Base-by-base conservation (phyloP, 1,284 basidiomycete genomes). In the Ustilago esculenta region DNA sequence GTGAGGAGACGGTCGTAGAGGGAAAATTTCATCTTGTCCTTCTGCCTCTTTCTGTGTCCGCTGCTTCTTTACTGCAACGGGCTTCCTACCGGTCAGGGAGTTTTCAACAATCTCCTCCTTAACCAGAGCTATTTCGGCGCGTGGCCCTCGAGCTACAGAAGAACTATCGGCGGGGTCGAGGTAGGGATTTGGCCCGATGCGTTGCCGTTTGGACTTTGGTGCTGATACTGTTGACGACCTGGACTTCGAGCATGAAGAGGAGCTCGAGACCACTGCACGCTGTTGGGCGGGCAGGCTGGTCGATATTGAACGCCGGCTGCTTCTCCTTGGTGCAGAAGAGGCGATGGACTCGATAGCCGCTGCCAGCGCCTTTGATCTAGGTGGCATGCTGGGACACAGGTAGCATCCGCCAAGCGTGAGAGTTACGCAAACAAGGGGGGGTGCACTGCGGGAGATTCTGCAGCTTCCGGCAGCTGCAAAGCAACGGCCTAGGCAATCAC, bases 31-130 rank as follows among this genome's bases (percentile, higher is more conserved):
- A 2, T 43, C 21, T 7, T 57, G 24, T 12, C 45, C 46, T 3
- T 43, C 49, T n/a, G 44, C 39, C 23, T 54, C 45, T 24, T 67
- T 66, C 45, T 59, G 59, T 12, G 48, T 52, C 9, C 53, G 34
- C 0, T 41, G 45, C 49, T 49, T 52, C 36, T 53, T 60, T 9
- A 27, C 15, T 6, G 42, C 33, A 6, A 27, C 15, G 4, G 47
- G 42, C 11, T 65, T 54, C 3, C n/a, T 23, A 6, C 47, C 50
- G 1, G 36, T 1, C 1, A 17, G 1, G 1, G 10, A 0, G 4
- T 20, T 25, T 1, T 49, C 32, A 11, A 18, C 7, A 1, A 12
- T 3, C 15, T 56, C 56, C 11, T 41, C 15, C 15, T 55, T 52
- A 25, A 52, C 42, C n/a, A 27, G n/a, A n/a, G n/a, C n/a, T n/a